A percentile compares a stretch with the other conserved stretches of the same genome.
These are phyloP conservation scores for Wallacemonas sp. DNA, from an alignment of 208 protist species.

Conservation along the genomic window DNA sequence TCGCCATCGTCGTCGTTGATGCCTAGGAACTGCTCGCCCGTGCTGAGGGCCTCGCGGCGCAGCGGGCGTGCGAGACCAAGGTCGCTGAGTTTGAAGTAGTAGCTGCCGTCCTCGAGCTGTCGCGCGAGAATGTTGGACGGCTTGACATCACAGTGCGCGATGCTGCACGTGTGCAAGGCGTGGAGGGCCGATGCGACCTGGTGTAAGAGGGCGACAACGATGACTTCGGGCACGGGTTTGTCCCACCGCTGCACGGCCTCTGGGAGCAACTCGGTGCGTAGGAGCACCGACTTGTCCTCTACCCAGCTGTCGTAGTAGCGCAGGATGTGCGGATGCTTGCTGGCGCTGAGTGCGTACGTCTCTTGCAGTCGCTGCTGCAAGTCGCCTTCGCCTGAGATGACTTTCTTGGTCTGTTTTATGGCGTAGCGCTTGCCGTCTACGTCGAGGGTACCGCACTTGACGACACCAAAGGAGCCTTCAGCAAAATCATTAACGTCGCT, in stretches of 20 bases:
- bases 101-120: conserved; percentile 27
- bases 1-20: conserved; percentile 89
- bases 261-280: conserved; percentile 77
- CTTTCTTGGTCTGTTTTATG: conserved; percentile 76
- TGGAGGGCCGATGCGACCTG: conserved; percentile 75
- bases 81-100: conserved; percentile 84
- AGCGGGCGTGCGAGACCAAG: conserved; percentile 74
- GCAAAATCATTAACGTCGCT: conserved; percentile 60
- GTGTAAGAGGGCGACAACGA: conserved; percentile 53
- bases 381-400: conserved; percentile 73
- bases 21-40: conserved; percentile 56
- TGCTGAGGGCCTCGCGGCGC: conserved; percentile 14
- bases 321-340: conserved; percentile 75
- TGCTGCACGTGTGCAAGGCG: conserved; percentile 63
- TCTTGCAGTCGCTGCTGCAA: conserved; percentile 83
- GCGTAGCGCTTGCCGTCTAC: conserved; percentile 69
- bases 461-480: conserved; percentile 74
- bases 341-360: conserved; percentile 72
- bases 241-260: conserved; percentile 38
- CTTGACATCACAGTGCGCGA: conserved; percentile 91
- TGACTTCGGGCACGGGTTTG: conserved; percentile 41
- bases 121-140: conserved; percentile 67
- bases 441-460: conserved; percentile 57
- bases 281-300: conserved; percentile 72
- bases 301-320: conserved; percentile 89